Conservation (phyloP, 305 asterid genomes). For the Nicotiana rustica region DNA sequence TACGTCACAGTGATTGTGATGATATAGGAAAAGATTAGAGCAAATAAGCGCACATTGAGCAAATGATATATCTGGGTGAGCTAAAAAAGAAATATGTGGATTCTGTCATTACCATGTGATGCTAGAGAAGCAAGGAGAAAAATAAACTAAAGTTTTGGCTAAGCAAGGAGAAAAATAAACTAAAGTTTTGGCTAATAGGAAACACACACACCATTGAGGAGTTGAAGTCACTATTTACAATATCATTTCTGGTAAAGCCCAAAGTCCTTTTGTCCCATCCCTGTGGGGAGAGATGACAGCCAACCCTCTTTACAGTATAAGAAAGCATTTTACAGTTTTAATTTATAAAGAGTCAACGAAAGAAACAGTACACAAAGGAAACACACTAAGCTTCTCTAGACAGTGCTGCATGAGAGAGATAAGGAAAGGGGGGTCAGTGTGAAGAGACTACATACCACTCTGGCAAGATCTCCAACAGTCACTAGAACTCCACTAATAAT, state of each 20-base stretch:
- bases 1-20: slow-evolving; percentile 2
- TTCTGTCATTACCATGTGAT: slow-evolving; percentile 13
- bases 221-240: slow-evolving; percentile 6
- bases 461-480: slow-evolving; percentile 98
- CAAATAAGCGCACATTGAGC: slow-evolving; percentile 3
- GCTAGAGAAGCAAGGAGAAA: slow-evolving; percentile 25
- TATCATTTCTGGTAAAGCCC: neutral
- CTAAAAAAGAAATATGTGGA: neutral
- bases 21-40: neutral
- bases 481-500: slow-evolving; percentile 95
- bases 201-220: neutral
- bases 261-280: neutral
- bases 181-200: neutral
- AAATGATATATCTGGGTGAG: slow-evolving; percentile 7
- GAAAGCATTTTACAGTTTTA: neutral
- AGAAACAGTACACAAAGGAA: slow-evolving; percentile 28
- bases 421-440: slow-evolving; percentile 2
- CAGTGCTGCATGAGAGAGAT: slow-evolving; percentile 23
- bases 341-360: neutral
- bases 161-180: neutral
- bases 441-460: slow-evolving; percentile 80
- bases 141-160: neutral
- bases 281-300: neutral
- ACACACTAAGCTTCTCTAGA: slow-evolving; percentile 35
- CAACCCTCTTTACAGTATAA: neutral